A percentile compares a stretch with the other conserved stretches of the same genome.
Conservation (phyloP, 441 rosid genomes). For the Arabidopsis lyrata region DNA sequence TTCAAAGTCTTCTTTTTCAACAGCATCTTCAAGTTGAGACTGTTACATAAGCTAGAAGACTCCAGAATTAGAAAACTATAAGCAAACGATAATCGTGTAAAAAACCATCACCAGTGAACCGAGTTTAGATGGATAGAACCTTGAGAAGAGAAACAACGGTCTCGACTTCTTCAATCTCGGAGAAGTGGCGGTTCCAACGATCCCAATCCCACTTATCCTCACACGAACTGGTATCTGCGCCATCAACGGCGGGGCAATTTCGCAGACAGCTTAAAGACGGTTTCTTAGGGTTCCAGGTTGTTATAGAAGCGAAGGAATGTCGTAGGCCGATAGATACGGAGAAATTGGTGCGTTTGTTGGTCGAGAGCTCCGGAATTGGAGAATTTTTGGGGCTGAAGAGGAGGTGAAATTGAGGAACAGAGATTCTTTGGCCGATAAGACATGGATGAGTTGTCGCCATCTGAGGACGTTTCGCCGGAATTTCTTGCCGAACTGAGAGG, state of each 20-base stretch:
- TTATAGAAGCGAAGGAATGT: conserved; percentile 22
- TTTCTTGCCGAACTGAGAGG: conserved; percentile 40
- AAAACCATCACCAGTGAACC: not conserved
- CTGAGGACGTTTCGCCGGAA: conserved; percentile 27
- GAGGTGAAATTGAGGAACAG: conserved; percentile 50
- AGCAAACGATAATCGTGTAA: not conserved
- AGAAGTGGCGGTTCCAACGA: conserved; percentile 88
- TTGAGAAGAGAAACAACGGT: conserved; percentile 77
- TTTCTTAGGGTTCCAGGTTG: conserved; percentile 40
- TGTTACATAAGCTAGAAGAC: conserved; percentile 43
- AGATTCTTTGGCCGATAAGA: conserved; percentile 49
- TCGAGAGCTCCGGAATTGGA: conserved; percentile 43
- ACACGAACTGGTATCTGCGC: conserved; percentile 46
- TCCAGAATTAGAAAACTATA: conserved; percentile 18
- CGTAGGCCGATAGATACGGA: conserved; percentile 50
- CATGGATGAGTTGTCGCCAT: conserved; percentile 48
- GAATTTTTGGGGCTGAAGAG: conserved; percentile 44
- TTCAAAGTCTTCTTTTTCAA: conserved; percentile 84
- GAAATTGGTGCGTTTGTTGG: conserved; percentile 51
- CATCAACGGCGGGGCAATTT: conserved; percentile 34
- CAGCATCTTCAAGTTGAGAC: conserved; percentile 93
- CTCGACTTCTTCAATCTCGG: conserved; percentile 82
- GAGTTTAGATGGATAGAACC: conserved; percentile 45
- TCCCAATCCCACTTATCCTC: conserved; percentile 81
- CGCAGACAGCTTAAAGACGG: conserved; percentile 54